Conservation (phyloP, 1,139 yeast species). For the Yamadazyma songkhlaensis region DNA sequence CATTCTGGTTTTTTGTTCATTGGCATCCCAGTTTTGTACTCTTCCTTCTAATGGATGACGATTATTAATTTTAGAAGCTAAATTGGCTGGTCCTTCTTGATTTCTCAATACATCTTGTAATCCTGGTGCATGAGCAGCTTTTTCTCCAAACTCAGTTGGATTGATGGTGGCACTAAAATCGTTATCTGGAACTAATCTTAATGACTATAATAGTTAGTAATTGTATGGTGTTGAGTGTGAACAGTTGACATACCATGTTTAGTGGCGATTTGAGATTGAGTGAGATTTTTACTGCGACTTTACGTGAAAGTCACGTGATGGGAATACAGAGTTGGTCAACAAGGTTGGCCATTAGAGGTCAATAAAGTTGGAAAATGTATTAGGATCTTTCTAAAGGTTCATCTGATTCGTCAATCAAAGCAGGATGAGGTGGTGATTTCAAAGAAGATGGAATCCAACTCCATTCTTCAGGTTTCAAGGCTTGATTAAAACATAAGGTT, state of each 20-base stretch:
- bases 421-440: conserved; percentile 14
- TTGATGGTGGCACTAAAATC: conserved; percentile 39
- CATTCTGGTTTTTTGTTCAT: conserved; percentile 66
- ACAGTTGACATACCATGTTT: conserved; percentile 7
- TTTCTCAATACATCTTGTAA: conserved; percentile 57
- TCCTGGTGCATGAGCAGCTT: conserved; percentile 61
- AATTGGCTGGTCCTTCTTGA: conserved; percentile 56
- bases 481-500: conserved; percentile 72
- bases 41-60: conserved; percentile 87
- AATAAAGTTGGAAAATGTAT: not conserved
- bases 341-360: too few species aligned
- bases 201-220: conserved; percentile 27
- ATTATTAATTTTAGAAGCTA: conserved; percentile 70
- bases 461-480: conserved; percentile 50
- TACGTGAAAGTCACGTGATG: too few species aligned
- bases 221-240: not conserved
- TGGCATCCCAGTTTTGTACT: conserved; percentile 74
- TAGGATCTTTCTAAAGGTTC: conserved; percentile 15
- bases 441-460: conserved; percentile 45
- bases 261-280: conserved; percentile 7
- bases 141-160: conserved; percentile 47
- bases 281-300: not conserved
- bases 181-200: conserved; percentile 50
- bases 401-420: conserved; percentile 26
- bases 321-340: too few species aligned